Evolutionary conservation across 2,329 filamentous ascomycete genomes (phyloP), one percentile per base, ranked within the genome.

Genomic region (Pezicula neosporulosa): DNA sequence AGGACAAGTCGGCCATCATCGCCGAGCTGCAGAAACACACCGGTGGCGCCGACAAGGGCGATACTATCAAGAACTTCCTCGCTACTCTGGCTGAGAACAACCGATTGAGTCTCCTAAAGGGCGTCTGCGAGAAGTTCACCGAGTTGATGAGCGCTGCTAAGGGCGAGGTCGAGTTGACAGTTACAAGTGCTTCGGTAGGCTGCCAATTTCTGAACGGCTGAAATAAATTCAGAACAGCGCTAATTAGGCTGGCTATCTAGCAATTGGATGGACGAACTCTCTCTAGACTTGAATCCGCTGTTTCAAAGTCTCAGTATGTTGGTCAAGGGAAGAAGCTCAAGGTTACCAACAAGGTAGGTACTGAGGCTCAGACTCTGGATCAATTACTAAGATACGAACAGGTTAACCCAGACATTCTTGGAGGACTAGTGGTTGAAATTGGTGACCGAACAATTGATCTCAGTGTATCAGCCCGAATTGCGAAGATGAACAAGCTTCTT

Each of bases 401-500:
- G 89, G 89, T 97, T 73, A 94, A 96, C 83, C 82, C 93, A 56
- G 93, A 97, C 53, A 93, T 99, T 69, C 76, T 95, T 61, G 94
- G 94, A 62, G 94, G 94, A 57, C 85, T 99, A 62, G 76, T 99
- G 61, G 93, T 99, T 68, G 93, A 97, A 78, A 88, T 97, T 63
- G 93, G 92, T 68, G 93, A 97, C 82, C 89, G 93, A 70, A 97
- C 93, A 72, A 96, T 99, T 70, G 94, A 99, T 77, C 87, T 97
- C 64, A 94, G 88, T 75, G 92, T 99, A 68, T 93, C 93, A 46
- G 81, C 89, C 72, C 95, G 93, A 83, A 87, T 99, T 75, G 83
- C 89, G 72, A 96, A 91, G 85, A 90, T 99, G 84, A 99, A 99
- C 90, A 99, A 97, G 87, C 86, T 96, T 72, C 88, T 99, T 70